Evolutionary conservation across 805 yeast genomes (phyloP).

Genomic region (Candida manassasensis): DNA sequence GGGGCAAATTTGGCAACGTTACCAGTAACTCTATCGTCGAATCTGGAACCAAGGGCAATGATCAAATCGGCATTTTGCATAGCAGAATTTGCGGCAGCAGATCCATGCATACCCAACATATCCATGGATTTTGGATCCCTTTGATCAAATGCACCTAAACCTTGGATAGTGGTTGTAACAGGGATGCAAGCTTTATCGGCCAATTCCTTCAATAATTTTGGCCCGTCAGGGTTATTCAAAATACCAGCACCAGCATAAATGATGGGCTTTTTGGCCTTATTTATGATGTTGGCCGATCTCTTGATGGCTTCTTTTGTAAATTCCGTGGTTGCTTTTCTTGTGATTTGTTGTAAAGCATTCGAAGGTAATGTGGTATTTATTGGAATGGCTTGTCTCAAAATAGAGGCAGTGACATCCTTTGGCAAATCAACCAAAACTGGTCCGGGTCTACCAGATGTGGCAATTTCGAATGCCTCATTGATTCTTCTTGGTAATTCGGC

Average conservation of each 20-base stretch:
- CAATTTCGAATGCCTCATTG: conserved; percentile 97
- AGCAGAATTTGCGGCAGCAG: conserved; percentile 90
- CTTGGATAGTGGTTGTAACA: conserved; percentile 93
- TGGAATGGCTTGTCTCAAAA: conserved; percentile 84
- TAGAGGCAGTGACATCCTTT: conserved; percentile 94
- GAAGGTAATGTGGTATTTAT: conserved; percentile 71
- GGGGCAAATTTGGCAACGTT: conserved; percentile 87
- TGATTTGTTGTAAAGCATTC: conserved; percentile 62
- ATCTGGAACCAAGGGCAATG: conserved; percentile 93
- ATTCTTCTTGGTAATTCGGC: conserved; percentile 93
- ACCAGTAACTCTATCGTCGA: conserved; percentile 97
- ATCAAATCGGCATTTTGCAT: conserved; percentile 92
- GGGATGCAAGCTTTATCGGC: conserved; percentile 91
- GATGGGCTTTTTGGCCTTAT: conserved; percentile 81
- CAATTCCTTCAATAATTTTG: conserved; percentile 70
- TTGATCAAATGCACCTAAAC: conserved; percentile 92
- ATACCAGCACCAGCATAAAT: conserved; percentile 92
- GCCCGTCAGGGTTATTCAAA: conserved; percentile 74
- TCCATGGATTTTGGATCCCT: conserved; percentile 84
- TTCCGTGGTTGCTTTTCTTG: conserved; percentile 65
- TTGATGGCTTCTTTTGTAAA: conserved; percentile 69
- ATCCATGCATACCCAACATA: conserved; percentile 98
- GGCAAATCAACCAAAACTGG: conserved; percentile 97
- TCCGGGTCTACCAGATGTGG: conserved; percentile 94
- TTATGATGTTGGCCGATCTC: conserved; percentile 74